These are phyloP conservation scores for Trichophyton simii DNA, from an alignment of 2,329 filamentous ascomycete species.

Conservation along the genomic window DNA sequence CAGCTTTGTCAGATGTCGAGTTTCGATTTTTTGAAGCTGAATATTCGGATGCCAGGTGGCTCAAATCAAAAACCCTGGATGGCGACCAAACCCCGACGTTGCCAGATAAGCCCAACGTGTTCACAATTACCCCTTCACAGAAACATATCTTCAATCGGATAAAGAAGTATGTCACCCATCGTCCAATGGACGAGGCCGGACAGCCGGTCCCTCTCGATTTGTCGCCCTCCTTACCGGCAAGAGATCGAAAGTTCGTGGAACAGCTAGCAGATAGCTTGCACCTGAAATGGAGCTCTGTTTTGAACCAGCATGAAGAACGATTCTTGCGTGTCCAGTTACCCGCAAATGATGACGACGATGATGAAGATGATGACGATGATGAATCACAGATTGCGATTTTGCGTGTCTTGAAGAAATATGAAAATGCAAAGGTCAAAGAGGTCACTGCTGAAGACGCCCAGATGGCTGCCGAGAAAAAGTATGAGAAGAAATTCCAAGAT, in stretches of 20 bases:
- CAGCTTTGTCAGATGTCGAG: slow-evolving; percentile 79
- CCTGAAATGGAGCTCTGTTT: slow-evolving; percentile 51
- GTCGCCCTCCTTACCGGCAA: slow-evolving; percentile 58
- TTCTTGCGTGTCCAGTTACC: slow-evolving; percentile 54
- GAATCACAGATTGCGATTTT: slow-evolving; percentile 72
- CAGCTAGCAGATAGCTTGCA: slow-evolving; percentile 62
- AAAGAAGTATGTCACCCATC: slow-evolving; percentile 67
- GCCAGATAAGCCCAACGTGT: slow-evolving; percentile 45
- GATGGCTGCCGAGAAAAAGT: slow-evolving; percentile 66
- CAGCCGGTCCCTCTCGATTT: slow-evolving; percentile 53
- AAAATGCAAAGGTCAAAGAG: slow-evolving; percentile 77
- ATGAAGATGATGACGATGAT: slow-evolving; percentile 62
- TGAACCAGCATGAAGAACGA: slow-evolving; percentile 52
- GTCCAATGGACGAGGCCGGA: slow-evolving; percentile 40
- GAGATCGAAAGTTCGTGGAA: slow-evolving; percentile 86
- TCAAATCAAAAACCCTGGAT: slow-evolving; percentile 70
- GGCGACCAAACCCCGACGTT: slow-evolving; percentile 52
- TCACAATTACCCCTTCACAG: slow-evolving; percentile 67
- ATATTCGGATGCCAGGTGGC: slow-evolving; percentile 78
- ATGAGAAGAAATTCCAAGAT: slow-evolving; percentile 74
- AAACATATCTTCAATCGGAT: slow-evolving; percentile 70
- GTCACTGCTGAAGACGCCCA: slow-evolving; percentile 66
- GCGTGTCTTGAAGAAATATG: slow-evolving; percentile 78
- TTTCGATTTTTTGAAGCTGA: slow-evolving; percentile 87
- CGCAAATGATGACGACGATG: slow-evolving; percentile 40